Evolutionary conservation across 495 filamentous ascomycete genomes (phyloP), one percentile per base, ranked within the genome.

Genomic region (Extremus antarcticus): DNA sequence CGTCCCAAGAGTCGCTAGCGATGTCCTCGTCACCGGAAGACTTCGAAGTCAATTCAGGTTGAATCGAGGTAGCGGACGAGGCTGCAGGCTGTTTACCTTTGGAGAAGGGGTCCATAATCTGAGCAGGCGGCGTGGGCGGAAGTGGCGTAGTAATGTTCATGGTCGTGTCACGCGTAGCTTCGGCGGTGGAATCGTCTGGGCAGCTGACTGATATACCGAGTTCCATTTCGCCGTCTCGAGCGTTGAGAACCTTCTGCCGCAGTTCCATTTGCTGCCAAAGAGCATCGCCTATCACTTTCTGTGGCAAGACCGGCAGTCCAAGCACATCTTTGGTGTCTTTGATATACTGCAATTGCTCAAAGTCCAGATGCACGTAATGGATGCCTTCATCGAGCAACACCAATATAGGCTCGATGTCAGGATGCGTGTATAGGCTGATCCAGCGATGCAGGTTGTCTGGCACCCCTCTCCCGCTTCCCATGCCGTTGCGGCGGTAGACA

Each of bases 281-380:
- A 10, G 79, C 78, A 61, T 77, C 74, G 23, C 66, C 70, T 25
- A 79, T 76, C 21, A 77, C 76, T 43, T 70, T 70, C 47, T 78
- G 75, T 3, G 74, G 73, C 60, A 81, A 70, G 46, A 79, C 70
- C 11, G 74, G 74, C 20, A 78, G 58, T 13, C 77, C 78, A 21
- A 82, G 68, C n/a, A 75, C 60, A 61, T 82, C 78, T 24, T 70
- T 66, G 24, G 77, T 69, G 20, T 62, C 57, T 1, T 70, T 70
- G 53, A 82, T 78, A 62, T 73, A 74, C 56, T 81, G 74, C 19
- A 82, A 58, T 55, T 81, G 77, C 56, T 81, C 79, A 56, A 80
- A 82, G 38, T 73, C 71, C 55, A 82, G 70, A 63, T 82, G 78
- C n/a, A 79, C 67, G 58, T 81, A 82, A 64, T 82, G 78, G 25